phyloP scores from a whole-genome alignment of 805 yeast species.

The Sugiyamaella qingdaonensis region DNA sequence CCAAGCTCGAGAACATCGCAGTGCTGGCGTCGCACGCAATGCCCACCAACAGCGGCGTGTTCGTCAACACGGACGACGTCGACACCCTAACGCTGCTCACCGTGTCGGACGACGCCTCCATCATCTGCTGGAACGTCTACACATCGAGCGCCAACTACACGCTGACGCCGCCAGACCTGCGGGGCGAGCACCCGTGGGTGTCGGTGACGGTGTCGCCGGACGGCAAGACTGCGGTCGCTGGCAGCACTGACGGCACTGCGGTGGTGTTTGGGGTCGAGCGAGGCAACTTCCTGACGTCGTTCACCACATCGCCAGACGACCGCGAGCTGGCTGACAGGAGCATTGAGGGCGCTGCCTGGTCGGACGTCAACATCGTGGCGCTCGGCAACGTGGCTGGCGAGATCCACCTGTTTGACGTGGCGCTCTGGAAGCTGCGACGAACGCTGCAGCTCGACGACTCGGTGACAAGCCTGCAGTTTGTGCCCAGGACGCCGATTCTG shows the following conservation, averaged over 20 bases:
- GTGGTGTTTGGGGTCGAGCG: slow-evolving; percentile 70
- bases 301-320: slow-evolving; percentile 51
- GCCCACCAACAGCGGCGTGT: slow-evolving; percentile 77
- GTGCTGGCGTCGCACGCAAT: slow-evolving; percentile 57
- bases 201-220: slow-evolving; percentile 52
- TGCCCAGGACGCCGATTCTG: slow-evolving; percentile 43
- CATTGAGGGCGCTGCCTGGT: slow-evolving; percentile 81
- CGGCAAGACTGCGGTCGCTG: slow-evolving; percentile 62
- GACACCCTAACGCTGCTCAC: slow-evolving; percentile 65
- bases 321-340: slow-evolving; percentile 49
- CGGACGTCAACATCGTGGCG: slow-evolving; percentile 65
- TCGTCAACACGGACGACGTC: slow-evolving; percentile 57
- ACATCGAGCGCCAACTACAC: slow-evolving; percentile 61
- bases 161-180: slow-evolving; percentile 46
- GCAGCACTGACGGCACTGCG: slow-evolving; percentile 83
- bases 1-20: slow-evolving; percentile 49
- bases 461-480: slow-evolving; percentile 71
- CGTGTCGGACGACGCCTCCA: slow-evolving; percentile 77
- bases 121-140: slow-evolving; percentile 87
- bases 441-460: slow-evolving; percentile 71
- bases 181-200: slow-evolving; percentile 89
- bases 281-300: slow-evolving; percentile 64
- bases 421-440: slow-evolving; percentile 81
- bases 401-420: slow-evolving; percentile 74
- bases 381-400: slow-evolving; percentile 88